A percentile compares a stretch with the other conserved stretches of the same genome.
Evolutionary conservation across 768 basidiomycete species (phyloP).

Genomic region (Rhizopogon vulgaris): DNA sequence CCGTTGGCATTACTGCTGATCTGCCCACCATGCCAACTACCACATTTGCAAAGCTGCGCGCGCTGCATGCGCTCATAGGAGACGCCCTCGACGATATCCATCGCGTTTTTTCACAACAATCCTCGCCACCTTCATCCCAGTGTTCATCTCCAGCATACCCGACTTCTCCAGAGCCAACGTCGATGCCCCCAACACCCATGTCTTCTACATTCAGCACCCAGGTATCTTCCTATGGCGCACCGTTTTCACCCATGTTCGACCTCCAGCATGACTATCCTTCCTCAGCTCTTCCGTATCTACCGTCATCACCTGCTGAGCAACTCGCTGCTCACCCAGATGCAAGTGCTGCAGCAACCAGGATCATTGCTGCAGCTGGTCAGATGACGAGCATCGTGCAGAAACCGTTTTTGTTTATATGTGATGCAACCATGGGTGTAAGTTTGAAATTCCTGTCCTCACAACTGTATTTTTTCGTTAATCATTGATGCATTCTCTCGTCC

Average conservation of each 20-base stretch:
- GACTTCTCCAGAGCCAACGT: slow-evolving; percentile 26
- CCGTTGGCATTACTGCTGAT: neutral
- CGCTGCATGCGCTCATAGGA: slow-evolving; percentile 60
- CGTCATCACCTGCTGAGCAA: slow-evolving; percentile 43
- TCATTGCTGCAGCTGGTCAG: slow-evolving; percentile 68
- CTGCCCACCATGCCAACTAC: slow-evolving; percentile 28
- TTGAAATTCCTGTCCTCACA: neutral
- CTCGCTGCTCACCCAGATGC: slow-evolving; percentile 58
- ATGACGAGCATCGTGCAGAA: slow-evolving; percentile 57
- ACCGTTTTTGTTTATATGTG: slow-evolving; percentile 68
- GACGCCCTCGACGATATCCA: slow-evolving; percentile 67
- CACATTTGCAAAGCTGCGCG: slow-evolving; percentile 60
- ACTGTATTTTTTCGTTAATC: neutral
- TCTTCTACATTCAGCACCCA: slow-evolving; percentile 16
- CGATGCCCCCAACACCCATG: slow-evolving; percentile 25
- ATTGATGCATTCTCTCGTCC: neutral
- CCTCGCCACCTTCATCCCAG: slow-evolving; percentile 9
- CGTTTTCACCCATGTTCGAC: neutral
- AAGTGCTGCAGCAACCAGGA: slow-evolving; percentile 51
- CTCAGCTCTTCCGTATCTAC: slow-evolving; percentile 41
- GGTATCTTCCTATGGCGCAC: slow-evolving; percentile 1
- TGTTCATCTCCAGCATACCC: slow-evolving; percentile 14
- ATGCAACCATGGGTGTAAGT: slow-evolving; percentile 65
- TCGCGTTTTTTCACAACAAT: slow-evolving; percentile 39
- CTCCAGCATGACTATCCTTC: slow-evolving; percentile 46